Percentiles rank a stretch among this genome's conserved stretches.
These are phyloP conservation scores for Jacaranda copaia DNA, from an alignment of 257 asterid species.

Conservation along the genomic window DNA sequence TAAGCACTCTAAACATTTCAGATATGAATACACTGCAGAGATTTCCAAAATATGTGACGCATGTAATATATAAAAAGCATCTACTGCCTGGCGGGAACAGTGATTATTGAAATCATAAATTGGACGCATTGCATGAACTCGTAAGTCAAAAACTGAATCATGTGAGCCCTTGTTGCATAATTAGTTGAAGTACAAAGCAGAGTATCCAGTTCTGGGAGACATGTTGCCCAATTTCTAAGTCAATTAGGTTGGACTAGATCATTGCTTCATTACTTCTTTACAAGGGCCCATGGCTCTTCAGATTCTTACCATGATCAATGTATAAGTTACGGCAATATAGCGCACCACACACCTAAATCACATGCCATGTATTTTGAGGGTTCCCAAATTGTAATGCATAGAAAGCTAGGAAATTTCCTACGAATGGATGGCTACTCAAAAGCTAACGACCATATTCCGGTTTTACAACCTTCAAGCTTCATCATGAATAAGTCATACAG, in stretches of 20 bases:
- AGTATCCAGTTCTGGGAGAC: constrained; percentile 1
- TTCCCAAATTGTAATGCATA: background rate
- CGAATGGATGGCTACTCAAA: background rate
- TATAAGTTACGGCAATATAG: background rate
- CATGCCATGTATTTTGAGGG: background rate
- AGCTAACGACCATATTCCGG: background rate
- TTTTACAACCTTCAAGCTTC: constrained; percentile 19
- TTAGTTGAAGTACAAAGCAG: constrained; percentile 11
- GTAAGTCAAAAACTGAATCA: constrained; percentile 8
- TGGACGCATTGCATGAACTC: background rate
- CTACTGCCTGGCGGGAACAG: constrained; percentile 8
- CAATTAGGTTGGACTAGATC: background rate
- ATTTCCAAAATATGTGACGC: constrained; percentile 11
- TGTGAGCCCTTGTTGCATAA: background rate
- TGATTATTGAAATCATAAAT: background rate
- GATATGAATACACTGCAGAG: background rate
- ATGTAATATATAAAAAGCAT: background rate
- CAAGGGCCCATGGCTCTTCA: background rate
- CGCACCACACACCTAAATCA: constrained; percentile 27
- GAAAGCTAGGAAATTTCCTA: background rate
- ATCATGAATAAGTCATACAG: constrained; percentile 6
- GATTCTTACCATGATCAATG: constrained; percentile 19
- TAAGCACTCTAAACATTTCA: background rate
- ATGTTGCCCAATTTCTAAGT: constrained; percentile 6
- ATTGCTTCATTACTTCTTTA: constrained; percentile 12